Evolutionary conservation across 345 rosid genomes (phyloP), one percentile per base, ranked within the genome.

Genomic region (Aquilaria yunnanensis): DNA sequence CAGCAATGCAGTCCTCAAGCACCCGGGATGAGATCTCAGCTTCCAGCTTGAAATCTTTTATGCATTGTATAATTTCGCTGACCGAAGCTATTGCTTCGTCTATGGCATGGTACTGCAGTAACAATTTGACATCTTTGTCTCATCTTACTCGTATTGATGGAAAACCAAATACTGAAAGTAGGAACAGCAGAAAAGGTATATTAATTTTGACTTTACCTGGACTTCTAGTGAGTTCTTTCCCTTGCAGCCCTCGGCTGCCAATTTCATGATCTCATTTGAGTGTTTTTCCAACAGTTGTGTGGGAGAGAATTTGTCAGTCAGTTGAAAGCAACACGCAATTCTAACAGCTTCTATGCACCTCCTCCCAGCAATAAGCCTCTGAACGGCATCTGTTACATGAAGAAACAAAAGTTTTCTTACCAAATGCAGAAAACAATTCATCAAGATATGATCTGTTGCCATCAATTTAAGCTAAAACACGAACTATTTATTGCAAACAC

Each of bases 261-360:
- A 31, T n/a, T 4, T 50, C 14, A 14, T 59, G 32, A 52, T 33
- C 11, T 68, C 7, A 6, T 54, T 43, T 56, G 67, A 2, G 63
- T 54, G 67, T 32, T 58, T 34, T 30, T 59, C 47, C 54, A 82
- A 54, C 45, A 82, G 55, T 45, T 49, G 31, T 50, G 10, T 65
- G 4, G 79, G 56, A 16, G 74, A 57, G 60, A 65, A 72, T 56
- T 65, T 66, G 48, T 71, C 77, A 43, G 48, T 67, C 34, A 72
- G 56, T 51, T 72, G 56, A 66, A 77, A 65, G 2, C 76, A 67
- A 65, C 72, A 72, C 29, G 74, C 72, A 59, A 73, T 73, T 66
- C 55, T 59, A 34, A 72, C 23, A 34, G 83, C 79, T 48, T 70
- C 70, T 2, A 69, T 11, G 43, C 45, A 59, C 64, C 69, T 50